Conservation (phyloP, 2,329 filamentous ascomycete species). For the Pezicula radicicola region DNA sequence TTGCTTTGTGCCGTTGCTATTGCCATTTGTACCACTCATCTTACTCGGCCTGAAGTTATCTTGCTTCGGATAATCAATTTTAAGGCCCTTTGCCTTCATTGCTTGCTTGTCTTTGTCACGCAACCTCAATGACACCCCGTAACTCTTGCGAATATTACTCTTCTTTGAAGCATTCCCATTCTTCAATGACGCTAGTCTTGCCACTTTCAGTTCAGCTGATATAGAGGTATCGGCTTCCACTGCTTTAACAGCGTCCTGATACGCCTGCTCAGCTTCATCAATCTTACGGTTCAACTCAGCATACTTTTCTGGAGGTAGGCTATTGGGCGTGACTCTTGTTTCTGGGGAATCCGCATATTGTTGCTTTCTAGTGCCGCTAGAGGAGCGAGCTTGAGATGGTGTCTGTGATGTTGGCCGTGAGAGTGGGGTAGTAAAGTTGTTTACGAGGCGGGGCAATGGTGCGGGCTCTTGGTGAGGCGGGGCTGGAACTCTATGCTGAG, state of each 20-base stretch:
- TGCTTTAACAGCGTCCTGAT: constrained; percentile 5
- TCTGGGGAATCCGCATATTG: background rate
- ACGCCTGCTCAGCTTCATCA: constrained; percentile 12
- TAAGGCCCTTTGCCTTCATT: background rate
- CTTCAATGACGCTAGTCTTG: constrained; percentile 15
- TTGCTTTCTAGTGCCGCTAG: background rate
- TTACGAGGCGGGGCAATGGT: background rate
- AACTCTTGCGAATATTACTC: constrained; percentile 21
- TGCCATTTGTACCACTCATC: background rate
- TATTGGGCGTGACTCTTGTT: constrained; percentile 17
- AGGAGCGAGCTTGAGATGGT: background rate
- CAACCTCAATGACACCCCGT: constrained; percentile 24
- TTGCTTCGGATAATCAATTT: background rate
- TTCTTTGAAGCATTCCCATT: constrained; percentile 24
- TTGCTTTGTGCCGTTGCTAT: background rate
- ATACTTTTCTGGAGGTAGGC: constrained; percentile 13
- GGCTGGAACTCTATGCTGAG: constrained; percentile 1
- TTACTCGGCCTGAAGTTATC: no score
- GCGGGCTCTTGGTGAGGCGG: background rate
- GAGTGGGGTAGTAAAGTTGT: background rate
- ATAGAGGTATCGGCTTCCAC: constrained; percentile 5
- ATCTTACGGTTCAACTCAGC: constrained; percentile 17
- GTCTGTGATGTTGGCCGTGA: background rate
- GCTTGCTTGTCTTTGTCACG: constrained; percentile 22
- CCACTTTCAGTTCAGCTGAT: constrained; percentile 5